Evolutionary conservation across 495 filamentous ascomycete species (phyloP).

Genomic region (Lophiostoma macrostomum): DNA sequence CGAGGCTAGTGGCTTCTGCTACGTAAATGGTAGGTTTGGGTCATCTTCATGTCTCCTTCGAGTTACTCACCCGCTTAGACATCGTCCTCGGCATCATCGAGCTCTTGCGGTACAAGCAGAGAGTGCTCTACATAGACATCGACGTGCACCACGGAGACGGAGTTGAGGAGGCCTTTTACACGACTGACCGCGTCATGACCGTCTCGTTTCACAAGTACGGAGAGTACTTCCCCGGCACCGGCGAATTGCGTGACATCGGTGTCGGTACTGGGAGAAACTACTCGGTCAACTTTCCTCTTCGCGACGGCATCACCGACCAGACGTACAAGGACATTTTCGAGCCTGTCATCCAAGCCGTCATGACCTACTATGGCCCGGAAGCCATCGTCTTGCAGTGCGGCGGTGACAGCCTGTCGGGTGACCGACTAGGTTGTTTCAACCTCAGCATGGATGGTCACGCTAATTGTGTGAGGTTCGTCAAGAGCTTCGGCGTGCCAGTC

Average conservation of each 20-base stretch:
- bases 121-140: conserved; percentile 96
- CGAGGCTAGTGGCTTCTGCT: conserved; percentile 96
- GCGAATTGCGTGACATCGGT: conserved; percentile 91
- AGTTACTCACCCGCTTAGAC: conserved; percentile 50
- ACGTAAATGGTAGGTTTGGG: conserved; percentile 73
- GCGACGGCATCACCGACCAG: conserved; percentile 90
- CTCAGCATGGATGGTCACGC: conserved; percentile 96
- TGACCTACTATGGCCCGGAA: conserved; percentile 93
- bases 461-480: conserved; percentile 95
- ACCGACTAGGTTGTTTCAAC: conserved; percentile 96
- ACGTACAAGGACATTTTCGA: conserved; percentile 96
- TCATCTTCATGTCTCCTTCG: not conserved
- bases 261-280: conserved; percentile 92
- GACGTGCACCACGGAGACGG: conserved; percentile 98
- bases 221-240: conserved; percentile 97
- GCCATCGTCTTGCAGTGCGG: conserved; percentile 97
- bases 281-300: conserved; percentile 92
- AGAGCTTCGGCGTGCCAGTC: conserved; percentile 85
- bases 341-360: conserved; percentile 85
- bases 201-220: conserved; percentile 98
- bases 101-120: conserved; percentile 86
- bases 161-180: conserved; percentile 97
- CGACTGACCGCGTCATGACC: conserved; percentile 97
- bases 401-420: conserved; percentile 90
- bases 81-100: conserved; percentile 96